Evolutionary conservation across 306 rosid genomes (phyloP), one percentile per base, ranked within the genome.

Genomic region (Medicago ruthenica): DNA sequence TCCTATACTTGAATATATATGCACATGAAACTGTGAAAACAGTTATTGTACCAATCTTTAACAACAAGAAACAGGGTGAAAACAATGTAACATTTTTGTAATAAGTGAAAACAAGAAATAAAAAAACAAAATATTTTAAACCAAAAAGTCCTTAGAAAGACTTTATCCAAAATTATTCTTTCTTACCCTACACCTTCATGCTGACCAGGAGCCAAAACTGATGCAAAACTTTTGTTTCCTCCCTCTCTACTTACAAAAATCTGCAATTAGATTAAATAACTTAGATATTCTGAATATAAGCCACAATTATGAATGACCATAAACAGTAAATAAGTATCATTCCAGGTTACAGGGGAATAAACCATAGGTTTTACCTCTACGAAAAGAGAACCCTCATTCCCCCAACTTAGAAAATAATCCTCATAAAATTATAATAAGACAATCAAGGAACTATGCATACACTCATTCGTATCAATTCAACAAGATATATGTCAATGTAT

Each of bases 121-220:
- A 27, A 15, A 15, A 11, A 4, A 68, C 27, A 45, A 68, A 47
- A 14, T 1, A 15, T 15, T 27, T 24, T 3, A 22, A 48, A 34
- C 60, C 47, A 70, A 70, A 1, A 31, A 55, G 75, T 13, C 45
- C 62, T 48, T 70, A 37, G 34, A n/a, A 71, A 71, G 31, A 55
- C 13, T 74, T n/a, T 80, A 45, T 71, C 14, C 24, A 78, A 73
- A 77, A 36, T 22, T 71, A 54, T 44, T 50, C 16, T 70, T 75
- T 71, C 97, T 92, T 89, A 95, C 98, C 97, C 86, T 80, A 95
- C 50, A 77, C 93, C 97, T 76, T 95, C 98, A 73, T 95, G 98
- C 88, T 95, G 98, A 45, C 98, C 98, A 51, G 97, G 98, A 81
- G 97, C 97, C 96, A 95, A 84, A 82, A 95, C 98, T 8, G 98